Conservation (phyloP, 345 rosid genomes). For the Cardiospermum halicacabum region DNA sequence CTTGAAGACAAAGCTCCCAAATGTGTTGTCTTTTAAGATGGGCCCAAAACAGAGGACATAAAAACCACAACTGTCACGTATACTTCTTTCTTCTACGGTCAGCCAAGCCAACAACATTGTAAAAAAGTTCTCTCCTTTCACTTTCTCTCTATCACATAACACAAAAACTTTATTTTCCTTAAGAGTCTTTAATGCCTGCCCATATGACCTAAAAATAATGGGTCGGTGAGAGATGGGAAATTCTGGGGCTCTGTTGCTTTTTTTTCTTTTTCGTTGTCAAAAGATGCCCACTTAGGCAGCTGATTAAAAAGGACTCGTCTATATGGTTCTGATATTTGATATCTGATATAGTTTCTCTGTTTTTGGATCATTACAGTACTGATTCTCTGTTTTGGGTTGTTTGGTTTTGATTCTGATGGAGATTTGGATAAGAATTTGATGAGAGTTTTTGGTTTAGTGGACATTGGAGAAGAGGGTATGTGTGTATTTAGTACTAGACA, state of each 20-base stretch:
- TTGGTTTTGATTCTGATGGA: background rate
- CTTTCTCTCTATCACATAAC: conserved; percentile 13
- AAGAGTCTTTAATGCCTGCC: conserved; percentile 44
- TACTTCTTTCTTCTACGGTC: conserved; percentile 19
- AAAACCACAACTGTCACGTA: conserved; percentile 35
- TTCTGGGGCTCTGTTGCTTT: conserved; percentile 18
- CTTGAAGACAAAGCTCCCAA: conserved; percentile 24
- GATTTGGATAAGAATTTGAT: conserved; percentile 7
- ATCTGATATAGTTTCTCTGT: background rate
- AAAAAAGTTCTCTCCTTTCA: conserved; percentile 23
- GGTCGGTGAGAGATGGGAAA: conserved; percentile 48
- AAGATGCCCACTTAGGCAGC: conserved; percentile 25
- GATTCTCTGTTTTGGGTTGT: background rate
- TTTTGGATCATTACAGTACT: background rate
- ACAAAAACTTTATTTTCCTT: conserved; percentile 9
- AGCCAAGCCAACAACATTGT: conserved; percentile 12
- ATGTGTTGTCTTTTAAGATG: conserved; percentile 10
- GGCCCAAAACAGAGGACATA: conserved; percentile 27
- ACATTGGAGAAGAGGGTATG: background rate
- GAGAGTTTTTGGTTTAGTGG: background rate
- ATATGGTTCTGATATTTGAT: conserved; percentile 13
- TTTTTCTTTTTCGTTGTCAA: conserved; percentile 34
- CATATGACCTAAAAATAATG: conserved; percentile 24
- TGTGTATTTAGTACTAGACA: background rate
- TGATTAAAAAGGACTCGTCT: conserved; percentile 9